A percentile compares a stretch with the other conserved stretches of the same genome.
phyloP scores from a whole-genome alignment of 2,329 filamentous ascomycete species.

The Magnaporthales sp. region DNA sequence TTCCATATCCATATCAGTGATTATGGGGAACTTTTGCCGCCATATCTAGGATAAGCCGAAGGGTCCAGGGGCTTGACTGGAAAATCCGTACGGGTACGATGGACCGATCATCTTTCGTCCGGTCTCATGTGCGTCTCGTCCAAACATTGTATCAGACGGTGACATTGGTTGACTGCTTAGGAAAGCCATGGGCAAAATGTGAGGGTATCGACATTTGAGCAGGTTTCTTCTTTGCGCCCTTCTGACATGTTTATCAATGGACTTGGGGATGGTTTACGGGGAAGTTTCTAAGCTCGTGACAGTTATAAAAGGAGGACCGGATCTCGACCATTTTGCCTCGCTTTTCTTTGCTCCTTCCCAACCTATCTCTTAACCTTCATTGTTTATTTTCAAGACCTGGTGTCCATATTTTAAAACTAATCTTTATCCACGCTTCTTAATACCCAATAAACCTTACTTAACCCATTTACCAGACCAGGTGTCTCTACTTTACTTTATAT shows the following conservation, averaged over 20 bases:
- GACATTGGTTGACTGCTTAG: neutral
- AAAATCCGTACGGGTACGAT: neutral
- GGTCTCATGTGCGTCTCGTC: neutral
- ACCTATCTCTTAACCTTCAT: neutral
- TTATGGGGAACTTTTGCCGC: neutral
- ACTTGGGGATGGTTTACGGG: too few relatives aligned
- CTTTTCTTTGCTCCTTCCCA: neutral
- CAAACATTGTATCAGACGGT: neutral
- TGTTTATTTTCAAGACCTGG: slow-evolving; percentile 1
- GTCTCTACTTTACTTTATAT: neutral
- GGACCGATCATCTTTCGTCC: neutral
- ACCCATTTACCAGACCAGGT: neutral
- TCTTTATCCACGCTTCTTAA: neutral
- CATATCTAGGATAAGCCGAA: neutral
- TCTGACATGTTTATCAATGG: too few relatives aligned
- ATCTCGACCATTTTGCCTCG: neutral
- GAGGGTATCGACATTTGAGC: too few relatives aligned
- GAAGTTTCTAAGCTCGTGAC: too few relatives aligned
- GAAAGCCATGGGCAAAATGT: neutral
- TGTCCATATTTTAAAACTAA: neutral
- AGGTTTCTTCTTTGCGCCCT: too few relatives aligned
- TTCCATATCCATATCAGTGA: neutral
- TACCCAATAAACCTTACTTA: neutral
- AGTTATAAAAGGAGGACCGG: neutral
- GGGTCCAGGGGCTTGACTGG: neutral